Evolutionary conservation across 495 filamentous ascomycete species (phyloP), one percentile per base, ranked within the genome.

Genomic region (Aspergillus taichungensis): DNA sequence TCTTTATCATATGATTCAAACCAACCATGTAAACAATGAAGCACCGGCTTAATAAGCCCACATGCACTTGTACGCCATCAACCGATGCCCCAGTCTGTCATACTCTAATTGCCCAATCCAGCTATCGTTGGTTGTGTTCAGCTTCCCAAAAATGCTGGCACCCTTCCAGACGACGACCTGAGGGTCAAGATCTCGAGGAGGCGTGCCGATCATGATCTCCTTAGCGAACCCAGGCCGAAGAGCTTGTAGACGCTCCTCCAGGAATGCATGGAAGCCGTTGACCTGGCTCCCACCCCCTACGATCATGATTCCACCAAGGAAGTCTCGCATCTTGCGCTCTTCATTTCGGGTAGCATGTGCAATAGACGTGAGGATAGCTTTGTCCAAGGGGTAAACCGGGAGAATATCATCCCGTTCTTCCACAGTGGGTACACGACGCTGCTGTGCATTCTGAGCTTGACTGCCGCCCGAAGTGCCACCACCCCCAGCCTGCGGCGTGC

Each of bases 91-190:
- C 34, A 95, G 63, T 49, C 87, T 78, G 61, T 96, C 88, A 66
- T 94, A 97, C 67, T 97, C 92, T 45, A 82, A 68, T 43, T 78
- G 74, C 1, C 83, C 83, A 51, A 97, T 88, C 92, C 92, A 97
- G 62, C 82, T 88, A 66, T 98, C 94, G 64, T 96, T 95, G 8
- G 84, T 87, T 28, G 72, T 68, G 47, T 64, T 76, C 59, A 98
- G 68, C 67, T 94, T 91, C n/a, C 87, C 89, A 72, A 96, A 98
- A 27, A 98, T 87, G 56, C 89, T 95, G 3, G 85, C 94, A 2
- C 92, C 92, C 74, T 98, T 98, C 92, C 92, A 98, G 6, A 85
- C 84, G 29, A 97, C 85, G 6, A 95, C 89, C 60, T 95, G 88
- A 14, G 88, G 85, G 60, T 97, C 92, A 59, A 98, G 77, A 54